A percentile compares a stretch with the other conserved stretches of the same genome.
phyloP scores from a whole-genome alignment of 2,329 filamentous ascomycete species.

The Calonectria pseudoturangicola region DNA sequence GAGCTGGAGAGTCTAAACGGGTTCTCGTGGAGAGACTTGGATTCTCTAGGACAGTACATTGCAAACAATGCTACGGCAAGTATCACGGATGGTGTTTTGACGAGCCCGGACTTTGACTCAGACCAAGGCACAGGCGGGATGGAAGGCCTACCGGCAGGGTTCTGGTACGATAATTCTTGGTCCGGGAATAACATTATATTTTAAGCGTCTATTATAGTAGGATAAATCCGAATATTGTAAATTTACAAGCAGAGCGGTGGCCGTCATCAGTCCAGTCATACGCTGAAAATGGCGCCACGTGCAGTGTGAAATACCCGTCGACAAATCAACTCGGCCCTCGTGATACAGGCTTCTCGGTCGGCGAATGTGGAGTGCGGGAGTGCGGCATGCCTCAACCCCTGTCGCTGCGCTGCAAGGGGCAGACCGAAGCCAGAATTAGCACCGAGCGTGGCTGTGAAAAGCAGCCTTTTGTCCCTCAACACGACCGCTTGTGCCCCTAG shows the following conservation, averaged over 20 bases:
- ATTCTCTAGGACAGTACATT: slow-evolving; percentile 74
- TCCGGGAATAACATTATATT: slow-evolving; percentile 48
- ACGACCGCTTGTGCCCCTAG: neutral
- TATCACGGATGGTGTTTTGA: slow-evolving; percentile 52
- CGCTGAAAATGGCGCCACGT: neutral
- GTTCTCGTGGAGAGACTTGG: slow-evolving; percentile 78
- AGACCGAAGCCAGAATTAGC: slow-evolving; percentile 2
- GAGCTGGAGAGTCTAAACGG: slow-evolving; percentile 69
- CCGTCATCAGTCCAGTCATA: neutral
- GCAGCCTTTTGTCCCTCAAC: neutral
- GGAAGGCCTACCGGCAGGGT: slow-evolving; percentile 46
- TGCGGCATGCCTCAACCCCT: slow-evolving; percentile 5
- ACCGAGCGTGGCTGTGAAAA: slow-evolving; percentile 18
- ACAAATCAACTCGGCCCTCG: neutral
- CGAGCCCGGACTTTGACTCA: slow-evolving; percentile 52
- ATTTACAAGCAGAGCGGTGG: neutral
- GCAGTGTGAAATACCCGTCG: neutral
- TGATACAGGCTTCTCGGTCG: neutral
- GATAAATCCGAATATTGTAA: neutral
- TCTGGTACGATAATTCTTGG: slow-evolving; percentile 48
- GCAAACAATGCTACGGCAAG: slow-evolving; percentile 51
- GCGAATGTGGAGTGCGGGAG: neutral
- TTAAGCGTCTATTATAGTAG: neutral
- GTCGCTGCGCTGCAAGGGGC: slow-evolving; percentile 1
- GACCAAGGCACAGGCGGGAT: slow-evolving; percentile 49